Percentiles rank a stretch among this genome's conserved stretches.
Conservation (phyloP, 345 rosid species). For the Mallotus nudiflorus region DNA sequence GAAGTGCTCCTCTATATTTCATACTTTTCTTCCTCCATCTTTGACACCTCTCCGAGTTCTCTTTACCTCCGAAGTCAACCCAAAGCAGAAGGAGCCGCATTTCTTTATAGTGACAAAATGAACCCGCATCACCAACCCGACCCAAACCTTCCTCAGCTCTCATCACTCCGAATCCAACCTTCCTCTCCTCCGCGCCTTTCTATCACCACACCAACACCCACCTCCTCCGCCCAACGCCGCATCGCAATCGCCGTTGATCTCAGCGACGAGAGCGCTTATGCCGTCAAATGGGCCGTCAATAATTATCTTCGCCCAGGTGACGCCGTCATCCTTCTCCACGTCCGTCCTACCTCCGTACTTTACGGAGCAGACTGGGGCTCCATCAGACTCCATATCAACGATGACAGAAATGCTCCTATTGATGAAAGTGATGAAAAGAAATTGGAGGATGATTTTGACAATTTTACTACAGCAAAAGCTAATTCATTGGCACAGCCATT, state of each 20-base stretch:
- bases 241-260: slow-evolving; percentile 37
- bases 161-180: slow-evolving; percentile 3
- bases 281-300: slow-evolving; percentile 31
- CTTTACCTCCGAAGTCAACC: not conserved
- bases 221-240: slow-evolving; percentile 24
- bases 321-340: slow-evolving; percentile 58
- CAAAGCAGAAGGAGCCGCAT: not conserved
- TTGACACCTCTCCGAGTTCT: too few species aligned
- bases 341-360: slow-evolving; percentile 58
- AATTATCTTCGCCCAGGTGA: slow-evolving; percentile 47
- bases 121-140: slow-evolving; percentile 4
- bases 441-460: slow-evolving; percentile 72
- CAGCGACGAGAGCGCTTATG: slow-evolving; percentile 32
- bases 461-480: slow-evolving; percentile 36
- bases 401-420: slow-evolving; percentile 14
- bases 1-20: too few species aligned
- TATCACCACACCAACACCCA: slow-evolving; percentile 9
- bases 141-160: slow-evolving; percentile 11
- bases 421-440: slow-evolving; percentile 32
- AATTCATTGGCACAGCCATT: slow-evolving; percentile 25
- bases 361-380: slow-evolving; percentile 98
- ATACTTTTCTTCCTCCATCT: too few species aligned
- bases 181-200: slow-evolving; percentile 5
- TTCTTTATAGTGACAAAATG: too few species aligned
- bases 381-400: slow-evolving; percentile 44